These are phyloP conservation scores for Serendipita sp. DNA, from an alignment of 768 basidiomycete species.

Conservation along the genomic window DNA sequence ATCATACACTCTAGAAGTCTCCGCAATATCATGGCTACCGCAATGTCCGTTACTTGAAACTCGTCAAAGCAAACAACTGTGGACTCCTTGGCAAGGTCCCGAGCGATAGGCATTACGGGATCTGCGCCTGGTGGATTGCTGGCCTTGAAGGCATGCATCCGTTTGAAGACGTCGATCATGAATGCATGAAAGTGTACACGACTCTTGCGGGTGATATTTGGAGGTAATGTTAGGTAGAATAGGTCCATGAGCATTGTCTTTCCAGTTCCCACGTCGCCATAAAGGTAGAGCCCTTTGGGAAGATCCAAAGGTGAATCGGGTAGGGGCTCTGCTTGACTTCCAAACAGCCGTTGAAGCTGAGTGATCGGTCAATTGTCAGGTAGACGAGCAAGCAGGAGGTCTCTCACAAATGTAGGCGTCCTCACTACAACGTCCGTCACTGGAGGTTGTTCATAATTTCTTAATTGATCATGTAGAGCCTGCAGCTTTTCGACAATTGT, in stretches of 20 bases:
- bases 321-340: constrained; percentile 6
- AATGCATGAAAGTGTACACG: constrained; percentile 97
- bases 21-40: constrained; percentile 93
- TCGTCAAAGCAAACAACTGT: constrained; percentile 91
- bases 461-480: constrained; percentile 55
- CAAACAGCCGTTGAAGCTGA: constrained; percentile 4
- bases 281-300: constrained; percentile 85
- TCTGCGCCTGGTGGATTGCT: constrained; percentile 48
- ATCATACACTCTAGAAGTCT: constrained; percentile 76
- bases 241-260: constrained; percentile 99
- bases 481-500: constrained; percentile 74
- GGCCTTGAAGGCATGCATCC: constrained; percentile 67
- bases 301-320: constrained; percentile 32
- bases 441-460: constrained; percentile 52
- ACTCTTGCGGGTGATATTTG: constrained; percentile 50
- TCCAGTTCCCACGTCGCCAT: constrained; percentile 92
- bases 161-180: constrained; percentile 97
- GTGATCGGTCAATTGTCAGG: constrained; percentile 6
- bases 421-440: constrained; percentile 28
- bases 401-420: constrained; percentile 22
- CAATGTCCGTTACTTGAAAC: constrained; percentile 97
- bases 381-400: not conserved
- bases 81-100: constrained; percentile 72
- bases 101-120: constrained; percentile 72
- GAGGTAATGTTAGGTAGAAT: constrained; percentile 72